Conservation (phyloP, 2,329 filamentous ascomycete genomes). For the Neospermospora avenae region DNA sequence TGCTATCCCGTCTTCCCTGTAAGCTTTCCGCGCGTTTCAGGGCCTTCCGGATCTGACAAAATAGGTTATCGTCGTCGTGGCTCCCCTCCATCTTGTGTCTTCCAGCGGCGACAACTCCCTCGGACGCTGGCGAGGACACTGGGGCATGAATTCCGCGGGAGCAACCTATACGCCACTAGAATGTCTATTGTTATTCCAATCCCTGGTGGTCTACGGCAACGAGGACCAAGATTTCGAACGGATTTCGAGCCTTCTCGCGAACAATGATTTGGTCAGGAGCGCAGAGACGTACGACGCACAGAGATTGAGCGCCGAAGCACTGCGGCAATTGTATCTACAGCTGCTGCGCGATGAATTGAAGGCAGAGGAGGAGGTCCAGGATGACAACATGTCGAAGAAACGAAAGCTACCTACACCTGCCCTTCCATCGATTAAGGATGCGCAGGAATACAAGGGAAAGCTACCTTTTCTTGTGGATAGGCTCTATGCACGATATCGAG, state of each 20-base stretch:
- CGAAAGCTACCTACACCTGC: slow-evolving; percentile 68
- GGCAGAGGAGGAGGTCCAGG: slow-evolving; percentile 44
- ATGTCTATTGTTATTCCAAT: slow-evolving; percentile 81
- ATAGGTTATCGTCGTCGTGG: slow-evolving; percentile 40
- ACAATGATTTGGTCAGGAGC: slow-evolving; percentile 68
- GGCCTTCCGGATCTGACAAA: neutral
- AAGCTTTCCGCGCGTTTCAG: slow-evolving; percentile 2
- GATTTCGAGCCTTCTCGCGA: slow-evolving; percentile 72
- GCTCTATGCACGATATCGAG: slow-evolving; percentile 72
- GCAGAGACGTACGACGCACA: slow-evolving; percentile 68
- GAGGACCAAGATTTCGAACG: slow-evolving; percentile 63
- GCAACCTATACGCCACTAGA: slow-evolving; percentile 76
- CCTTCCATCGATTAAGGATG: slow-evolving; percentile 63
- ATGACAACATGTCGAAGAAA: slow-evolving; percentile 54
- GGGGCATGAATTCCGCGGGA: slow-evolving; percentile 55
- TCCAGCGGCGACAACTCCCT: slow-evolving; percentile 52
- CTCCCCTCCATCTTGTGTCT: slow-evolving; percentile 50
- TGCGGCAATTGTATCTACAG: slow-evolving; percentile 75
- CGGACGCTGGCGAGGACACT: slow-evolving; percentile 53
- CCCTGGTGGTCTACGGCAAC: slow-evolving; percentile 65
- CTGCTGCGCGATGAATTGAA: slow-evolving; percentile 72
- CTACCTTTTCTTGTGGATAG: slow-evolving; percentile 69
- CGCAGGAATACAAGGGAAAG: slow-evolving; percentile 60
- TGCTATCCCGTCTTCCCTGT: neutral
- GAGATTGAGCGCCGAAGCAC: slow-evolving; percentile 71